These are phyloP conservation scores for Dactylonectria estremocensis DNA, from an alignment of 2,329 filamentous ascomycete genomes.

Conservation along the genomic window DNA sequence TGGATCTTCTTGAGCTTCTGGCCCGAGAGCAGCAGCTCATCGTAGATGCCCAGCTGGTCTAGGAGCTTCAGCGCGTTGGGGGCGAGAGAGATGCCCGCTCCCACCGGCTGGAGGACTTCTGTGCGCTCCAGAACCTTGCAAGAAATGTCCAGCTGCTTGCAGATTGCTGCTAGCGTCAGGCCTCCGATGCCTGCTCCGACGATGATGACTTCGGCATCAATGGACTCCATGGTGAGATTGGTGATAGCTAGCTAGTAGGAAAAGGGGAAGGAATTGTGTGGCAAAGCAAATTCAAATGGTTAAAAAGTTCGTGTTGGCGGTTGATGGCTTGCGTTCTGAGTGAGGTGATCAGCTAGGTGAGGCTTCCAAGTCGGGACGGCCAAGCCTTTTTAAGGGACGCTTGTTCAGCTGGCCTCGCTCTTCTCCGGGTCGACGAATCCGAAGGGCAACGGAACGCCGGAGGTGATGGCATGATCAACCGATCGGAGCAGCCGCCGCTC, in stretches of 20 bases:
- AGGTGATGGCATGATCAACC: constrained; percentile 14
- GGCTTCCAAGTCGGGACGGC: constrained; percentile 4
- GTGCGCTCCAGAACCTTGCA: constrained; percentile 29
- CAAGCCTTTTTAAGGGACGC: background rate
- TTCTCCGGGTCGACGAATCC: constrained; percentile 4
- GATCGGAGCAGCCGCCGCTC: background rate
- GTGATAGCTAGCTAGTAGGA: background rate
- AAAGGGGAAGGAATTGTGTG: background rate
- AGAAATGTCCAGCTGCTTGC: constrained; percentile 27
- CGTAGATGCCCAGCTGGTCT: constrained; percentile 27
- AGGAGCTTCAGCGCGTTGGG: constrained; percentile 29
- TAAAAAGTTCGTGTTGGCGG: background rate
- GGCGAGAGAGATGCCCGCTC: constrained; percentile 28
- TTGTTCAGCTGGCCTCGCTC: background rate
- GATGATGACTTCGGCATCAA: constrained; percentile 28
- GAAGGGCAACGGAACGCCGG: constrained; percentile 13
- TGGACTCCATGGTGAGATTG: constrained; percentile 19
- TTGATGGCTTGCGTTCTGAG: constrained; percentile 3
- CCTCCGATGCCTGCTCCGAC: constrained; percentile 28
- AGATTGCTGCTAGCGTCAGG: constrained; percentile 28
- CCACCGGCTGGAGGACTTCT: constrained; percentile 15
- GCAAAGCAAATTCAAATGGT: background rate
- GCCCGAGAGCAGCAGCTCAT: constrained; percentile 20
- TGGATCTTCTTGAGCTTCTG: constrained; percentile 29
- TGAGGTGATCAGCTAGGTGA: background rate